Evolutionary conservation across 176 grass and related monocot genomes (phyloP), one percentile per base, ranked within the genome.

Genomic region (Phoenix roebelenii): DNA sequence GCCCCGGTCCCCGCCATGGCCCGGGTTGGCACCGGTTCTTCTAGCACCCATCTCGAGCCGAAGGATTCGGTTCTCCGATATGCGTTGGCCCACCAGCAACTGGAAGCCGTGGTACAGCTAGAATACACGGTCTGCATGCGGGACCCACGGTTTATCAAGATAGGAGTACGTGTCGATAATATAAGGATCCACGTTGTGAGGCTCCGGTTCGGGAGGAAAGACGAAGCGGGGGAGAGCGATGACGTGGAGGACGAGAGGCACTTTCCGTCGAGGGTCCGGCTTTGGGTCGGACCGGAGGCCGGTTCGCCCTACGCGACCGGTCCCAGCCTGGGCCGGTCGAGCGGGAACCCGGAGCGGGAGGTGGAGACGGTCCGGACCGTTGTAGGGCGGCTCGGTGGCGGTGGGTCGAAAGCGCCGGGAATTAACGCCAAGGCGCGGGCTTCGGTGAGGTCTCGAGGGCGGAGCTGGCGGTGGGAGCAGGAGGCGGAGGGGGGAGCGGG

Each of bases 401-500:
- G 25, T 16, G 63, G 70, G 1, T 44, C 10, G 35, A 30, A 3
- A 4, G 19, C 52, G 1, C 52, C 66, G 4, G 75, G 54, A 17
- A 35, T 89, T 5, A 85, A 82, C 55, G 71, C 82, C 16, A 74
- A 86, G 86, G 71, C 76, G 65, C 75, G 80, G 3, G 76, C 83
- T 44, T 74, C 83, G 6, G 57, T 65, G 54, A 64, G 86, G 71
- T 52, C 77, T 18, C 65, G 57, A n/a, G 78, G 51, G 30, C 62
- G 68, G 58, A 90, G 83, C 77, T 95, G 91, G 83, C 68, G 91
- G 49, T 95, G 91, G 91, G 91, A 95, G 69, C 91, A 95, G 68
- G 91, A 90, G 35, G 80, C 80, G 6, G 86, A 89, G 53, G 91
- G 91, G 51, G 61, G 80, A 64, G 83, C 79, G 1, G 80, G 67